A percentile compares a stretch with the other conserved stretches of the same genome.
phyloP scores from a whole-genome alignment of 1,284 basidiomycete genomes.

The Phaffia rhodozyma region DNA sequence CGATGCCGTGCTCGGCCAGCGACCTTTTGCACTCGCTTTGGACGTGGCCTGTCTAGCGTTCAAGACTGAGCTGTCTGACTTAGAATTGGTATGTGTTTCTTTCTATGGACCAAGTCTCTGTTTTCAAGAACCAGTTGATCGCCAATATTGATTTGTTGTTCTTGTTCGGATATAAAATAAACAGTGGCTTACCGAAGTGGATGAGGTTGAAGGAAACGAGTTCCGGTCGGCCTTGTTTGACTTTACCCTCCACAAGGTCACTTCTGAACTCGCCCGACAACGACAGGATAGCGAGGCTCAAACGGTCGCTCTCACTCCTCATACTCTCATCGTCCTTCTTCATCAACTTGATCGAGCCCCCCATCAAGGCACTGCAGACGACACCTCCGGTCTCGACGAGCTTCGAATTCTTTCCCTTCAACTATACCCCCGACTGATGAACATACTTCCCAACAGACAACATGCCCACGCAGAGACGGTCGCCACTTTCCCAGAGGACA shows the following conservation, averaged over 20 bases:
- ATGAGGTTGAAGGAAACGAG: slow-evolving; percentile 55
- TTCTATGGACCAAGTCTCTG: background rate
- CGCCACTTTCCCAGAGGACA: slow-evolving; percentile 73
- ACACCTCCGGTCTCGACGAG: slow-evolving; percentile 80
- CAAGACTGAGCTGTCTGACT: slow-evolving; percentile 81
- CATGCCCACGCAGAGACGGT: slow-evolving; percentile 85
- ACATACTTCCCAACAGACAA: slow-evolving; percentile 76
- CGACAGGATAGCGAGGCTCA: slow-evolving; percentile 64
- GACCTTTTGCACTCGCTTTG: slow-evolving; percentile 73
- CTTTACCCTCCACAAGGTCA: slow-evolving; percentile 84
- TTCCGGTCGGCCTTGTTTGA: slow-evolving; percentile 77
- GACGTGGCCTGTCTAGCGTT: slow-evolving; percentile 90
- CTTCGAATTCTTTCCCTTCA: slow-evolving; percentile 89
- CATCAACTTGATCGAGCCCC: slow-evolving; percentile 55
- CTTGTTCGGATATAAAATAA: background rate
- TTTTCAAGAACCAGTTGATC: background rate
- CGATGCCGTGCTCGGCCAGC: slow-evolving; percentile 73
- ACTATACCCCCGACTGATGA: slow-evolving; percentile 93
- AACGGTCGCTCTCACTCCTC: slow-evolving; percentile 68
- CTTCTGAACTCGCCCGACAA: slow-evolving; percentile 66
- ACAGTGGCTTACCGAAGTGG: slow-evolving; percentile 75
- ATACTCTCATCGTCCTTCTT: slow-evolving; percentile 82
- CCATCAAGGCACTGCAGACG: slow-evolving; percentile 45
- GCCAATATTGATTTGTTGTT: background rate
- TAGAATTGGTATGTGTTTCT: slow-evolving; percentile 51